phyloP scores from a whole-genome alignment of 1,139 yeast species.

The Arxiozyma heterogenica region DNA sequence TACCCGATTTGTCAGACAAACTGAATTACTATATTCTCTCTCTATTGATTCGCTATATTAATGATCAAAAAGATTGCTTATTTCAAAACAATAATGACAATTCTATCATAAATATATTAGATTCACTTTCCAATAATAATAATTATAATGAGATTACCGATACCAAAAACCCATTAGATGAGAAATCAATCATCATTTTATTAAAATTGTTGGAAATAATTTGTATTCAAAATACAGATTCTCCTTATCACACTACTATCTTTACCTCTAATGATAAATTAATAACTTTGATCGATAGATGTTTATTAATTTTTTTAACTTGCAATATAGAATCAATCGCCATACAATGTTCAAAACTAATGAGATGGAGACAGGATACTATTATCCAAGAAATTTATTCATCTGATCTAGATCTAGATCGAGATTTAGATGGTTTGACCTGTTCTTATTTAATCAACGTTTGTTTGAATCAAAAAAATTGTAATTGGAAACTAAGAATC shows the following conservation, averaged over 20 bases:
- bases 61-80: neutral
- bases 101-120: neutral
- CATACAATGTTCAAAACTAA: constrained; percentile 13
- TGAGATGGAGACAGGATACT: constrained; percentile 21
- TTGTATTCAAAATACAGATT: neutral
- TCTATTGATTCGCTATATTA: neutral
- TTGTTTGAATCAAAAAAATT: constrained; percentile 17
- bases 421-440: too few species aligned
- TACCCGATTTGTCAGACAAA: neutral
- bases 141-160: neutral
- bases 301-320: constrained; percentile 14
- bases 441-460: constrained; percentile 42
- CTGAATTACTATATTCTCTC: neutral
- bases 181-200: neutral
- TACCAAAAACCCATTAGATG: neutral
- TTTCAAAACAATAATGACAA: neutral
- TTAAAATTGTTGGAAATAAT: constrained; percentile 2
- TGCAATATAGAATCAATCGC: constrained; percentile 17
- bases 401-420: constrained; percentile 9
- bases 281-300: constrained; percentile 7
- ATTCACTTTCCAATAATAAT: neutral
- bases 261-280: neutral
- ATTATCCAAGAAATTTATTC: constrained; percentile 5
- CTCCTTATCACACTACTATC: neutral
- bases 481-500: constrained; percentile 34